These are phyloP conservation scores for Fagopyrum tataricum DNA, from an alignment of 148 eudicot genomes.

Conservation along the genomic window DNA sequence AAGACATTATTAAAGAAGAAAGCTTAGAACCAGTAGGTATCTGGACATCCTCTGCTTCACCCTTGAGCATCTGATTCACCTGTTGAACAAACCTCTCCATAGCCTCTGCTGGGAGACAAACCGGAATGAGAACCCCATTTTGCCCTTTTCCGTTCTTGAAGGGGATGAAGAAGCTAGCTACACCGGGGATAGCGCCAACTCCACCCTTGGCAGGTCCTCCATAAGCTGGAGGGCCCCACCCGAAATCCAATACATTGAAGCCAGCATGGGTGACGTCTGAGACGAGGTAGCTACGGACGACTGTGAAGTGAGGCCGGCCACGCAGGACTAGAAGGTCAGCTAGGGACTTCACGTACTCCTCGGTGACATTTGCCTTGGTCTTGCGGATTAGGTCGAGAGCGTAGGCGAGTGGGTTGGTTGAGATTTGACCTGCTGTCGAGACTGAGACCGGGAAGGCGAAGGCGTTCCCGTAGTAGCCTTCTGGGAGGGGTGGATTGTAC, in stretches of 20 bases:
- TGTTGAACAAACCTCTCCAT: conserved; percentile 20
- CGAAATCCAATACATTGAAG: conserved; percentile 21
- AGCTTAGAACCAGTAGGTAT: background rate
- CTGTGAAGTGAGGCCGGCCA: conserved; percentile 10
- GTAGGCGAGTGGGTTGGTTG: conserved; percentile 16
- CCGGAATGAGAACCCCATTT: conserved; percentile 19
- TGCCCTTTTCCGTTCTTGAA: conserved; percentile 17
- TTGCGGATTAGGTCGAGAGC: conserved; percentile 21
- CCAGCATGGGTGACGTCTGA: conserved; percentile 18
- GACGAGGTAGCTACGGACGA: conserved; percentile 14
- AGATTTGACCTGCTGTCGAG: conserved; percentile 17
- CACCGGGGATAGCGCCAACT: conserved; percentile 13
- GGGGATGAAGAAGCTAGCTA: conserved; percentile 14
- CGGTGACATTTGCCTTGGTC: conserved; percentile 17
- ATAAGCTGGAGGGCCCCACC: conserved; percentile 27
- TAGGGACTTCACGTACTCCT: conserved; percentile 22
- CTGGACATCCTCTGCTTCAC: background rate
- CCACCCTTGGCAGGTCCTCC: conserved; percentile 21
- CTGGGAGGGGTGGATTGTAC: conserved; percentile 14
- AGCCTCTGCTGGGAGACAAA: conserved; percentile 18
- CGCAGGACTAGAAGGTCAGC: conserved; percentile 17
- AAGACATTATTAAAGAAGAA: conserved; percentile 4
- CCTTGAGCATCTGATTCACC: conserved; percentile 7
- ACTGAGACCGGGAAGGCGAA: conserved; percentile 9
- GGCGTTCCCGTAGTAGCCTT: conserved; percentile 29